Evolutionary conservation across 2,329 filamentous ascomycete species (phyloP), one percentile per base, ranked within the genome.

Genomic region (Catunica adiposa): DNA sequence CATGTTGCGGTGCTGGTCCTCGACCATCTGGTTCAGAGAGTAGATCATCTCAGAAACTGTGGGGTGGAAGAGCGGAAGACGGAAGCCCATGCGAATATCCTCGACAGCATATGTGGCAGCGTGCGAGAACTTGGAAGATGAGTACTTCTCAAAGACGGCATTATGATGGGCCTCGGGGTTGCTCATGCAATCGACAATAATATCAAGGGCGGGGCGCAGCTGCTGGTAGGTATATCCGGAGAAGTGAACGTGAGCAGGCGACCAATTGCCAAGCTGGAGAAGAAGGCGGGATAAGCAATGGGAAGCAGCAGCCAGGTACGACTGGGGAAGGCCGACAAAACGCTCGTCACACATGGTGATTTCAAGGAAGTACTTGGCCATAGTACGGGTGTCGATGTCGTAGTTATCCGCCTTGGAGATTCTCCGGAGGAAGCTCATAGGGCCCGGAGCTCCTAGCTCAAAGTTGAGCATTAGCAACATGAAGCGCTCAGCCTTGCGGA

Each of bases 371-470:
- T 98, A 98, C 71, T 98, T 98, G 63, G 92, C 89, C 55, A 98
- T 73, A 3, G 92, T 97, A 38, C 92, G 80, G 9, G 90, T 96
- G 70, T 98, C 90, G 50, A 95, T 74, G 65, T 98, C 89, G 65
- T 97, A 98, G 65, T 96, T 89, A 66, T 98, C 92, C 14, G 92
- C 92, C 73, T 97, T 97, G 81, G 90, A 97, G 69, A 97, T 92
- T 56, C 90, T 83, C 59, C 92, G 81, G 59, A 98, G 76, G 70
- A 98, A 98, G 72, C 89, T 96, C 90, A 98, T 96, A 1, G 92
- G 92, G 46, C 92, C 92, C n/a, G 92, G 92, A 84, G 88, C 97
- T 54, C 92, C 92, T 55, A 98, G 79, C 70, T 96, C 89, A 66
- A 95, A 98, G 63, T 88, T 79, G 55, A 98, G 80, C 84, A 96